A percentile compares a stretch with the other conserved stretches of the same genome.
Evolutionary conservation across 1,139 yeast genomes (phyloP).

Genomic region (Wickerhamiella infanticola): DNA sequence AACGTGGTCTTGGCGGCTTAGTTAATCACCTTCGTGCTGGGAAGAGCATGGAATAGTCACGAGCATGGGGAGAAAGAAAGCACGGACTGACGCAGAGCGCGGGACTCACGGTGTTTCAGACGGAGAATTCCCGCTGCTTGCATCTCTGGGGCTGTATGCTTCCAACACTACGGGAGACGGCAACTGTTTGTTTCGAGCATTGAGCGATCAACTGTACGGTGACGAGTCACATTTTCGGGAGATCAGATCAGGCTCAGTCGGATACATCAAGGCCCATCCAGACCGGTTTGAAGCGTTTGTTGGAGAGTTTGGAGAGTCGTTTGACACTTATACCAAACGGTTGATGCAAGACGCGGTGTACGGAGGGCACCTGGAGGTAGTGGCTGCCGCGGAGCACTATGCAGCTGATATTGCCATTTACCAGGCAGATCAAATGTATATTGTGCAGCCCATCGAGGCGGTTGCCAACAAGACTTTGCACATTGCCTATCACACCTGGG

Average conservation of each 20-base stretch:
- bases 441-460: conserved; percentile 17
- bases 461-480: conserved; percentile 16
- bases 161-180: conserved; percentile 29
- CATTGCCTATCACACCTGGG: conserved; percentile 30
- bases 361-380: conserved; percentile 30
- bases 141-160: conserved; percentile 24
- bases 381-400: conserved; percentile 25
- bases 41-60: too few relatives aligned
- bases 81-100: too few relatives aligned
- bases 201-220: conserved; percentile 28
- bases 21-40: too few relatives aligned
- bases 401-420: conserved; percentile 24
- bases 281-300: conserved; percentile 21
- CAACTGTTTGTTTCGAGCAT: conserved; percentile 29
- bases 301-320: conserved; percentile 21
- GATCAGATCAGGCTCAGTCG: conserved; percentile 22
- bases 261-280: conserved; percentile 20
- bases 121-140: conserved; percentile 25
- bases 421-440: conserved; percentile 25
- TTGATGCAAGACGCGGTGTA: conserved; percentile 28
- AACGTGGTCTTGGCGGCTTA: too few relatives aligned
- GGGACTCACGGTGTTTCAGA: background rate
- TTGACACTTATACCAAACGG: conserved; percentile 23
- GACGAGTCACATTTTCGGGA: conserved; percentile 22
- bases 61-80: too few relatives aligned